phyloP scores from a whole-genome alignment of 2,329 filamentous ascomycete genomes.

The Ramularia collo-cygni region DNA sequence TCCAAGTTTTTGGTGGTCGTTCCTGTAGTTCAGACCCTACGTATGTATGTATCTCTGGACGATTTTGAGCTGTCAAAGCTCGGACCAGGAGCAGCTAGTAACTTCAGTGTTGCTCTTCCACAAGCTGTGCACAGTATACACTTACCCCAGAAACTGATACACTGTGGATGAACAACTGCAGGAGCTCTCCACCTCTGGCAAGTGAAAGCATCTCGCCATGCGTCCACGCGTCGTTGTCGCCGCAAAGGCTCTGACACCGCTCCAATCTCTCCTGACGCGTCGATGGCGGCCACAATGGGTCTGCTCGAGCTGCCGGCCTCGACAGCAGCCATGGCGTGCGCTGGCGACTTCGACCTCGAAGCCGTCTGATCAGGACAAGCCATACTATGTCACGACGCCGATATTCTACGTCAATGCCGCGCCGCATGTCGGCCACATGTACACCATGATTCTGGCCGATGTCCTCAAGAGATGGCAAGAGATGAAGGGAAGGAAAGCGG shows the following conservation, averaged over 20 bases:
- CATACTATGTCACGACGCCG: slow-evolving; percentile 90
- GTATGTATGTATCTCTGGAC: too few species aligned
- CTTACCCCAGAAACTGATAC: too few species aligned
- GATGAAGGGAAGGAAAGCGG: slow-evolving; percentile 62
- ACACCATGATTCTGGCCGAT: slow-evolving; percentile 85
- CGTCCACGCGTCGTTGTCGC: slow-evolving; percentile 7
- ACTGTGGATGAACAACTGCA: too few species aligned
- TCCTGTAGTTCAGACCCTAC: too few species aligned
- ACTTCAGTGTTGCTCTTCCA: too few species aligned
- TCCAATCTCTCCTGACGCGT: slow-evolving; percentile 28
- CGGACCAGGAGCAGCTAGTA: too few species aligned
- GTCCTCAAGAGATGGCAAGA: slow-evolving; percentile 87
- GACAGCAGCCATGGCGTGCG: slow-evolving; percentile 10
- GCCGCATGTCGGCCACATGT: slow-evolving; percentile 91
- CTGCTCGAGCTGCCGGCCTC: slow-evolving; percentile 18
- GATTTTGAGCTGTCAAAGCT: too few species aligned
- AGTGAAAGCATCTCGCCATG: slow-evolving; percentile 3
- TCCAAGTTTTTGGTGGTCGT: too few species aligned
- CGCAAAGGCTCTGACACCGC: slow-evolving; percentile 21
- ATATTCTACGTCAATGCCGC: slow-evolving; percentile 99
- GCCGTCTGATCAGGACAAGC: slow-evolving; percentile 48
- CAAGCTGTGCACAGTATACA: too few species aligned
- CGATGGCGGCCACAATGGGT: slow-evolving; percentile 33
- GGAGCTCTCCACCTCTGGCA: not conserved
- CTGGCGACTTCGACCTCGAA: slow-evolving; percentile 11